These are phyloP conservation scores for Dactylella cylindrospora DNA, from an alignment of 2,329 filamentous ascomycete species.

Conservation along the genomic window DNA sequence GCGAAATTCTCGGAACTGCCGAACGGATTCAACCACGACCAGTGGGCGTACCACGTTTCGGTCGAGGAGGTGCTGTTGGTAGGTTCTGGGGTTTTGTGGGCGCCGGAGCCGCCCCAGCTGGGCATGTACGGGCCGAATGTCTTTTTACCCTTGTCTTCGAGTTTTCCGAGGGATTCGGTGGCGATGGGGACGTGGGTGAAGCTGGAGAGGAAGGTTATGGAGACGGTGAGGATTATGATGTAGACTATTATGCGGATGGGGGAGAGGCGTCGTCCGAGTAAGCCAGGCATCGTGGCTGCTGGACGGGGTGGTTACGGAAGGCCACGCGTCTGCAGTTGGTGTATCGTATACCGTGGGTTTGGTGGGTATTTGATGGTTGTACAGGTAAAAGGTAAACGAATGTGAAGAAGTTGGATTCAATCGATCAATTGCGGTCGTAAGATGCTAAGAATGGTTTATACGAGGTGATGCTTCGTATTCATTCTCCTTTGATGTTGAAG, in stretches of 20 bases:
- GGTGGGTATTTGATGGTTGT: too few species aligned
- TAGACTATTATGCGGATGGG: slow-evolving; percentile 50
- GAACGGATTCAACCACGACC: slow-evolving; percentile 88
- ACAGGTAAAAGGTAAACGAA: too few species aligned
- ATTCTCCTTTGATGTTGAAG: too few species aligned
- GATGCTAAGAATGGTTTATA: too few species aligned
- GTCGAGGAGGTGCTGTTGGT: slow-evolving; percentile 39
- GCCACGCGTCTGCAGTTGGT: too few species aligned
- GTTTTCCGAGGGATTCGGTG: slow-evolving; percentile 36
- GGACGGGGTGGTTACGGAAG: slow-evolving; percentile 9
- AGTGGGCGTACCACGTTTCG: slow-evolving; percentile 75
- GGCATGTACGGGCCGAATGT: slow-evolving; percentile 32
- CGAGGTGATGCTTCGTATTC: too few species aligned
- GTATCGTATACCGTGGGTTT: too few species aligned
- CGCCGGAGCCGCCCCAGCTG: slow-evolving; percentile 55
- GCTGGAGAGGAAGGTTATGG: slow-evolving; percentile 53
- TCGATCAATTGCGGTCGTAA: too few species aligned
- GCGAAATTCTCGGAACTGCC: slow-evolving; percentile 77
- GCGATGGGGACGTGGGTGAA: slow-evolving; percentile 53
- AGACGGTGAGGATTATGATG: slow-evolving; percentile 54
- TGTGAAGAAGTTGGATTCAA: too few species aligned
- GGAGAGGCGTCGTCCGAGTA: slow-evolving; percentile 43
- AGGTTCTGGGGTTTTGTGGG: slow-evolving; percentile 59
- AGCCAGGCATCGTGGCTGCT: slow-evolving; percentile 41
- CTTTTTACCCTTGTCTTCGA: slow-evolving; percentile 41